phyloP scores from a whole-genome alignment of 495 filamentous ascomycete species.

The Penicillium parvum region DNA sequence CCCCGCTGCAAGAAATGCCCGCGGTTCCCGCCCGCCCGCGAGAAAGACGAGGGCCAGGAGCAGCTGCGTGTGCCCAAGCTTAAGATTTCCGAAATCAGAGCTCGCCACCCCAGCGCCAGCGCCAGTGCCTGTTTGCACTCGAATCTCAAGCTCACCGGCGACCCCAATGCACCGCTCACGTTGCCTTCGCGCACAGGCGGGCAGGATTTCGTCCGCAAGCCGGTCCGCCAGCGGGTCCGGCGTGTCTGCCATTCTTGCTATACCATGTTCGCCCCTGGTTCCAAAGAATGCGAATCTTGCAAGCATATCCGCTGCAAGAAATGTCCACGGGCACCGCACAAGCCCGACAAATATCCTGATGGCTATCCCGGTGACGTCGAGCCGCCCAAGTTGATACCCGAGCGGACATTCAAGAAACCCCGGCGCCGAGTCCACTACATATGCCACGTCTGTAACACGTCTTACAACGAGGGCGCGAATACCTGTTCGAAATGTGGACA shows the following conservation, averaged over 20 bases:
- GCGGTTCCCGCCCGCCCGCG: slow-evolving; percentile 52
- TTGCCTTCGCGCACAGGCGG: slow-evolving; percentile 61
- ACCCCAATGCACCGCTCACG: slow-evolving; percentile 37
- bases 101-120: slow-evolving; percentile 7
- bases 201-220: slow-evolving; percentile 65
- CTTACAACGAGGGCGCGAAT: slow-evolving; percentile 43
- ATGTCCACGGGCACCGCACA: slow-evolving; percentile 74
- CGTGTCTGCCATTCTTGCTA: slow-evolving; percentile 75
- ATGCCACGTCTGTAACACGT: slow-evolving; percentile 60
- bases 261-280: slow-evolving; percentile 52
- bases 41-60: slow-evolving; percentile 14
- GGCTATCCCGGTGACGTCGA: slow-evolving; percentile 73
- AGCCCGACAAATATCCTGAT: slow-evolving; percentile 68
- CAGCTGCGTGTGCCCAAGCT: slow-evolving; percentile 36
- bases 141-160: slow-evolving; percentile 14
- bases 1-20: slow-evolving; percentile 74
- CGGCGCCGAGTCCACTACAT: slow-evolving; percentile 51
- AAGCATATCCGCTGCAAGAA: slow-evolving; percentile 73
- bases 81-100: slow-evolving; percentile 23
- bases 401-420: slow-evolving; percentile 41
- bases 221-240: slow-evolving; percentile 63
- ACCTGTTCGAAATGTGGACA: slow-evolving; percentile 62
- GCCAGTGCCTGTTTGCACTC: slow-evolving; percentile 3
- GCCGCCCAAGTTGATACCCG: slow-evolving; percentile 25
- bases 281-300: slow-evolving; percentile 66